Base-by-base conservation (phyloP, 2,329 filamentous ascomycete species). In the Dactylellina haptotyla region DNA sequence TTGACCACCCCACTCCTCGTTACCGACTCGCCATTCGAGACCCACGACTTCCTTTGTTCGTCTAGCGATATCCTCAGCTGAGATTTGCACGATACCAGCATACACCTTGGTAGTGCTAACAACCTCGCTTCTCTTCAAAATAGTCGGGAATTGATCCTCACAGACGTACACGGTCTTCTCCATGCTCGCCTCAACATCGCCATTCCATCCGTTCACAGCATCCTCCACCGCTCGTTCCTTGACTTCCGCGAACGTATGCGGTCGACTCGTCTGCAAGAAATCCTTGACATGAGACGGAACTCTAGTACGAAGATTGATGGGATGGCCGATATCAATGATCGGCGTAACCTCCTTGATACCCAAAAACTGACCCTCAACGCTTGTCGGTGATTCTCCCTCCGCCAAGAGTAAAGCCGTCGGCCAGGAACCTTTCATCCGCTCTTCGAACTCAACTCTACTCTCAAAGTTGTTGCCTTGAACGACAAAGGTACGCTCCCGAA, bases 401-500 rank as follows among this genome's bases (percentile, higher is more conserved):
- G 88, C 88, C 43, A 96, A 84, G 70, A 97, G 89, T 78, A 95
- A 90, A 2, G 94, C 93, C 1, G 90, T 84, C 2, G 93, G 94
- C 79, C 96, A 92, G 78, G 96, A 89, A 80, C 93, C 90, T 79
- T 96, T 93, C 87, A 98, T 92, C 54, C 92, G 90, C 79, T 97
- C 93, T 1, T 91, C 92, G 78, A 98, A 98, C 3, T 88, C 89
- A 0, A 88, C 87, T 41, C 92, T 88, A 20, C 90, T 87, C 81
- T 98, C 94, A 4, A 84, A 88, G 0, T 90, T 85, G 1, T 88
- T 87, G 0, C 91, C 93, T 81, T 98, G 92, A 77, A 96, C 96
- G 63, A 98, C 89, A 80, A 92, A 98, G 70, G 94, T 89, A 82
- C 97, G 97, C 80, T 97, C 93, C 57, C 93, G 87, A 20, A 98